Base-by-base conservation (phyloP, 768 basidiomycete genomes). In the Mycena belliarum region DNA sequence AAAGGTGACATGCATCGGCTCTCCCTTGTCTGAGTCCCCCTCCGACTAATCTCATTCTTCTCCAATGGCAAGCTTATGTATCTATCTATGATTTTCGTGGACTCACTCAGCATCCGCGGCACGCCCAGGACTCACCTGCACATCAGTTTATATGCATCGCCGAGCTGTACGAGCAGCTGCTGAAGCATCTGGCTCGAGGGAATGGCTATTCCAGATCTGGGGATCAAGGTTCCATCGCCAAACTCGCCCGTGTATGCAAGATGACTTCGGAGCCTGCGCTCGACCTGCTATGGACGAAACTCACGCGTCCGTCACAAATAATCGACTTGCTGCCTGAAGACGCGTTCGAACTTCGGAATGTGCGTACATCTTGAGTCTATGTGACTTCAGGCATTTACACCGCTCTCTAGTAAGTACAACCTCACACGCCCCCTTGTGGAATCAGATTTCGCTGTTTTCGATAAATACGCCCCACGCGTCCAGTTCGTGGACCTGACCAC, bases 221-320 rank as follows among this genome's bases (percentile, higher is more conserved):
- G n/a, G 9, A 29, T 7, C 12, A 32, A 16, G 18, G 9, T 10
- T 40, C 47, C 32, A 24, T 49, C 5, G 29, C 32, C 10, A n/a
- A 29, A 21, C 38, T 55, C 24, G 54, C 54, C 7, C 54, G 54
- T 11, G 46, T n/a, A 18, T 55, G 25, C 10, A 55, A 35, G 16
- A 35, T 33, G 29, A 55, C 54, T 6, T 55, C 54, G 2, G 47
- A 28, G 29, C 54, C 40, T 12, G 54, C 54, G 26, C 54, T 55
- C 15, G 54, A 55, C 24, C 26, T 32, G 7, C 40, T 55, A 23
- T 55, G 54, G 54, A 18, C 6, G 18, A 49, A 48, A 1, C 5
- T 55, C 15, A 33, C 38, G 4, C 16, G 21, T 9, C 54, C 54
- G 15, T 41, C 54, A 12, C 46, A 41, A 7, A 41, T 55, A 12